These are phyloP conservation scores for Alternaria brassicae DNA, from an alignment of 2,329 filamentous ascomycete genomes.

Conservation along the genomic window DNA sequence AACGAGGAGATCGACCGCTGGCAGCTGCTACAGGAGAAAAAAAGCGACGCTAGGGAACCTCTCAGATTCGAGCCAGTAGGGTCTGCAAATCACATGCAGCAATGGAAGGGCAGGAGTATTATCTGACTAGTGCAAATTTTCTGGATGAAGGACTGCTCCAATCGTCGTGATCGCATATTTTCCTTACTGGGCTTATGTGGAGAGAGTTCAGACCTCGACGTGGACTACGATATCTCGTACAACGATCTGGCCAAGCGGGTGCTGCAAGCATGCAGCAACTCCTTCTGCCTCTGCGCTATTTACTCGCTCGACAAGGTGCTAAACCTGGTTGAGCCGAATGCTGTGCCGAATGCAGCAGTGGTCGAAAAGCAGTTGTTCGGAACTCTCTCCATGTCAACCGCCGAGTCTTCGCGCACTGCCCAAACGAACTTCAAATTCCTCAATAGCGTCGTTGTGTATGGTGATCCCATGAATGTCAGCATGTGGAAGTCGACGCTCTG, in stretches of 20 bases:
- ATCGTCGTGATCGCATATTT: not conserved
- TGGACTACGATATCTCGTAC: not conserved
- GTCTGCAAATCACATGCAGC: not conserved
- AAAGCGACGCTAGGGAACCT: not conserved
- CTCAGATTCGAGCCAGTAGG: not conserved
- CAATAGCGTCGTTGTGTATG: not conserved
- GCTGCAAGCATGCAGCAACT: not conserved
- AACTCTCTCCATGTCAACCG: not conserved
- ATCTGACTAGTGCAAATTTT: not conserved
- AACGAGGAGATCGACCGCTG: not conserved
- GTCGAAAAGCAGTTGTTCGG: not conserved
- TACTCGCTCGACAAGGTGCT: not conserved
- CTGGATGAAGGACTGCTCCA: rapidly evolving
- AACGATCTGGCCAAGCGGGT: not conserved
- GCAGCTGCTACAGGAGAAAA: not conserved
- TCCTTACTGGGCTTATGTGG: not conserved
- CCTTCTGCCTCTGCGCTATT: not conserved
- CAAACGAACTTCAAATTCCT: not conserved
- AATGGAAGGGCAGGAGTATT: not conserved
- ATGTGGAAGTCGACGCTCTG: not conserved
- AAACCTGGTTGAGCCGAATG: not conserved
- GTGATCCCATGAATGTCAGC: not conserved
- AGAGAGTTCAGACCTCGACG: not conserved
- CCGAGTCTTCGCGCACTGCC: not conserved
- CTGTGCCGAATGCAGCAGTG: not conserved